A percentile compares a stretch with the other conserved stretches of the same genome.
Evolutionary conservation across 257 asterid species (phyloP).

Genomic region (Perilla frutescens): DNA sequence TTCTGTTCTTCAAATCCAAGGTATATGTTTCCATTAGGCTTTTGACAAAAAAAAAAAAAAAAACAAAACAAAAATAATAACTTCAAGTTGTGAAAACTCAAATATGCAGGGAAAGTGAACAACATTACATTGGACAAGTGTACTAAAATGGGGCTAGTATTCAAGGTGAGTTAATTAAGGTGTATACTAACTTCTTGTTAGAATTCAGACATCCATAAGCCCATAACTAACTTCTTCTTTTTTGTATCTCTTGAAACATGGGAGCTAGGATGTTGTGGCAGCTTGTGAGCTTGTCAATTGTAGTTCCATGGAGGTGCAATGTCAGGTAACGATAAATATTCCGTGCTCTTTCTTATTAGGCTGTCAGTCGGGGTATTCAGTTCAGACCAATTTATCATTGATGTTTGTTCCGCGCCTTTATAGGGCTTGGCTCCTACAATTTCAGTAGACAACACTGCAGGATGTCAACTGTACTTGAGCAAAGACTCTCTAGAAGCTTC

Average conservation of each 20-base stretch:
- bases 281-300: constrained; percentile 96
- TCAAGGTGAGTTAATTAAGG: constrained; percentile 55
- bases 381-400: background rate
- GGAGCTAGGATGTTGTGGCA: constrained; percentile 85
- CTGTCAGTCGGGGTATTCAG: background rate
- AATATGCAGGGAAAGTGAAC: constrained; percentile 80
- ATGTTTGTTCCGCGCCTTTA: constrained; percentile 2
- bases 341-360: constrained; percentile 2
- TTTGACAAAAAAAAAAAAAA: too few relatives aligned
- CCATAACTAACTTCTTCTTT: constrained; percentile 18
- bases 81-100: background rate
- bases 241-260: constrained; percentile 16
- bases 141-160: constrained; percentile 88
- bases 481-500: constrained; percentile 79
- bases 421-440: constrained; percentile 90
- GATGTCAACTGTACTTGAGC: constrained; percentile 86
- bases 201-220: background rate
- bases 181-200: background rate
- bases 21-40: constrained; percentile 37
- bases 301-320: constrained; percentile 75
- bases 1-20: constrained; percentile 82
- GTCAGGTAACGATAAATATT: constrained; percentile 60
- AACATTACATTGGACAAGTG: constrained; percentile 94
- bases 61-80: too few relatives aligned
- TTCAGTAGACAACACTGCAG: constrained; percentile 83